Evolutionary conservation across 2,329 filamentous ascomycete species (phyloP), one percentile per base, ranked within the genome.

Genomic region (Venturia carpophila): DNA sequence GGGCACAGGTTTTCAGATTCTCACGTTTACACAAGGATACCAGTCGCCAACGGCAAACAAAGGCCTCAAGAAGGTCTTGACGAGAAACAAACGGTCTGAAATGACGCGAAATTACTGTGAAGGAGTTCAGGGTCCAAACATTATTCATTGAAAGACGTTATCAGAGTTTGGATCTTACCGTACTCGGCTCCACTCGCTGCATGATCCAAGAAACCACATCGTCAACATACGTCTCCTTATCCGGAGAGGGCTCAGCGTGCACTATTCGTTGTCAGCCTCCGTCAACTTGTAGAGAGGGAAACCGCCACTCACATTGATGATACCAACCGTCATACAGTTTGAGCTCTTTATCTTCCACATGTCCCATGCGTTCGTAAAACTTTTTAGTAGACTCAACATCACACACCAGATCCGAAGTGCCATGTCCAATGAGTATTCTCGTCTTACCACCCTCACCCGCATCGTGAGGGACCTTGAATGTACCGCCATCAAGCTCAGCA

Each of bases 321-420:
- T 85, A 91, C 73, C 83, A 89, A 11, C 89, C 92, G 39, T 89
- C 84, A 73, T 94, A 96, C 24, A 80, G 76, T 78, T 85, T 88
- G 72, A 91, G 87, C 68, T 82, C 83, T 72, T 86, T 89, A 74
- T 95, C 91, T 69, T 82, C 78, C 7, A 89, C 78, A 62, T 77
- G 75, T 17, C 56, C 47, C 55, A 65, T 47, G 24, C 65, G 56
- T 34, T 66, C 52, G 37, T 52, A 62, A 6, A 82, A 77, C 68
- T 75, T 71, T 27, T 87, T 83, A 67, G 86, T 84, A 75, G 89
- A 90, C 66, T 78, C 80, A 69, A 84, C 89, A 74, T 84, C 86
- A 58, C 88, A 88, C 39, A 88, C 83, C 70, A 80, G 80, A 74
- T 97, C 92, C 3, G 73, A 80, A n/a, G 86, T 89, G 9, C 92